These are phyloP conservation scores for Pichia sp. DNA, from an alignment of 1,139 yeast species.

Conservation along the genomic window DNA sequence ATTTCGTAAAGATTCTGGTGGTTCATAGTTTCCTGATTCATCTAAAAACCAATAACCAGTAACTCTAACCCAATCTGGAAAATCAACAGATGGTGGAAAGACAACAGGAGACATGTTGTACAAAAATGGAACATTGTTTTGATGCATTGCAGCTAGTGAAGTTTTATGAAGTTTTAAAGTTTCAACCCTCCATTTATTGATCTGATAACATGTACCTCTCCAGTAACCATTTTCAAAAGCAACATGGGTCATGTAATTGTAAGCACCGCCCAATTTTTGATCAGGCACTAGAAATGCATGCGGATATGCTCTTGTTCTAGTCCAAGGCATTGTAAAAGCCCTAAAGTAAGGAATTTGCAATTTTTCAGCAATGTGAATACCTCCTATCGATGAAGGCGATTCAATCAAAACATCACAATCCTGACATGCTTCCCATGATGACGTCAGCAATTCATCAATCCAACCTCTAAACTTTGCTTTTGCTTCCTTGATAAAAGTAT, in stretches of 20 bases:
- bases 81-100: slow-evolving; percentile 89
- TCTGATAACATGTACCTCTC: slow-evolving; percentile 88
- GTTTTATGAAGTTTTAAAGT: slow-evolving; percentile 63
- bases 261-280: slow-evolving; percentile 86
- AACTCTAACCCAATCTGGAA: slow-evolving; percentile 88
- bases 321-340: slow-evolving; percentile 99
- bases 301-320: slow-evolving; percentile 89
- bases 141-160: slow-evolving; percentile 62
- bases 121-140: slow-evolving; percentile 75
- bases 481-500: slow-evolving; percentile 78
- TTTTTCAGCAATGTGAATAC: slow-evolving; percentile 92
- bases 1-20: slow-evolving; percentile 51
- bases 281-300: slow-evolving; percentile 96
- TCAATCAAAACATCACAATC: slow-evolving; percentile 76
- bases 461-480: slow-evolving; percentile 69
- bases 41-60: slow-evolving; percentile 95
- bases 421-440: slow-evolving; percentile 85
- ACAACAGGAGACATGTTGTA: slow-evolving; percentile 85
- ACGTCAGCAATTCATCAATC: slow-evolving; percentile 62
- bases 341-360: slow-evolving; percentile 83
- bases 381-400: slow-evolving; percentile 94
- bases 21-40: slow-evolving; percentile 39
- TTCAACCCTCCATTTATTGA: slow-evolving; percentile 79
- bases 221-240: slow-evolving; percentile 89
- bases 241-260: slow-evolving; percentile 86